Evolutionary conservation across 768 basidiomycete species (phyloP).

Genomic region (Mycena kentingensis): DNA sequence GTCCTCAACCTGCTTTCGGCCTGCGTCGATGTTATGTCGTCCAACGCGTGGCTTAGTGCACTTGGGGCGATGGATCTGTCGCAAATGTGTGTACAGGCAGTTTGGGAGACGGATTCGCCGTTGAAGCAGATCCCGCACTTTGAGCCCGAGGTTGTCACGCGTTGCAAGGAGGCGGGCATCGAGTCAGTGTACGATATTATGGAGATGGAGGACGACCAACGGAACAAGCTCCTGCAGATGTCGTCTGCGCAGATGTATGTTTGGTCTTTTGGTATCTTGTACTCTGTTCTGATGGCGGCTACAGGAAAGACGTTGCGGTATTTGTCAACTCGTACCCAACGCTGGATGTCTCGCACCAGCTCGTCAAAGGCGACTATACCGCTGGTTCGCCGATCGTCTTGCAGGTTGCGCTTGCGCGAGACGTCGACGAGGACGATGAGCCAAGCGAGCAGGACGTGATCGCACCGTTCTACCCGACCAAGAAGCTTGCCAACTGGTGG

Average conservation of each 20-base stretch:
- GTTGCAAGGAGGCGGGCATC: slow-evolving; percentile 80
- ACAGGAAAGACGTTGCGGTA: slow-evolving; percentile 88
- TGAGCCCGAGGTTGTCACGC: slow-evolving; percentile 83
- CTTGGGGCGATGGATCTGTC: slow-evolving; percentile 96
- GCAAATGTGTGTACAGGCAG: slow-evolving; percentile 97
- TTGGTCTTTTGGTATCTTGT: not conserved
- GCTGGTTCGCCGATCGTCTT: slow-evolving; percentile 83
- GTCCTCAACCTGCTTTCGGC: slow-evolving; percentile 90
- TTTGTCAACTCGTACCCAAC: slow-evolving; percentile 98
- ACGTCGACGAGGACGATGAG: slow-evolving; percentile 77
- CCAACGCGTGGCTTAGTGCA: slow-evolving; percentile 93
- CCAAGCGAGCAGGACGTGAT: slow-evolving; percentile 79
- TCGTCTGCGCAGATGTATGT: slow-evolving; percentile 82
- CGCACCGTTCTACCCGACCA: slow-evolving; percentile 90
- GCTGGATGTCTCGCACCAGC: slow-evolving; percentile 85
- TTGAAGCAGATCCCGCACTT: slow-evolving; percentile 97
- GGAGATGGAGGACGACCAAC: slow-evolving; percentile 95
- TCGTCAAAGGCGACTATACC: slow-evolving; percentile 86
- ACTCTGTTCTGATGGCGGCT: slow-evolving; percentile 21
- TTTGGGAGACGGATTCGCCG: slow-evolving; percentile 97
- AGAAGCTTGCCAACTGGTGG: slow-evolving; percentile 98
- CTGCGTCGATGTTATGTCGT: slow-evolving; percentile 97
- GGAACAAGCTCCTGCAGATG: slow-evolving; percentile 83
- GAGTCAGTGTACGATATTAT: slow-evolving; percentile 96
- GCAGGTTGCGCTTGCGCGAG: slow-evolving; percentile 77